Base-by-base conservation (phyloP, 768 basidiomycete genomes). In the Pholiota conissans region DNA sequence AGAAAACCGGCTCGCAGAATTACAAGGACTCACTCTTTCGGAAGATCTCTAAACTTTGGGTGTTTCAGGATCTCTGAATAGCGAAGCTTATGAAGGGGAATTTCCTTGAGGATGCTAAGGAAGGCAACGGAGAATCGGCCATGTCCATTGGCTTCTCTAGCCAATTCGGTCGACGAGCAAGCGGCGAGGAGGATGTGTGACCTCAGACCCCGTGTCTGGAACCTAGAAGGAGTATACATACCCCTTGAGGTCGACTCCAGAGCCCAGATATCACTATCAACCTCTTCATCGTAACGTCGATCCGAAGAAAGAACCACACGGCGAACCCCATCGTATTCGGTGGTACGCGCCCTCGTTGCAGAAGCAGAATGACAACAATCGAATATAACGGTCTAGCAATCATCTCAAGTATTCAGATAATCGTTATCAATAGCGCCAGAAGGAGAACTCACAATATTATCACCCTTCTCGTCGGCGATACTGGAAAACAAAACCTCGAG, bases 401-500 rank as follows among this genome's bases (percentile, higher is more conserved):
- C 27, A 13, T 16, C 27, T 39, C n/a, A 39, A n/a, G n/a, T n/a
- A 16, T 39, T 1, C 18, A 16, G 8, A 11, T 14, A 39, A 39
- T 39, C 20, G 2, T 39, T 39, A n/a, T 39, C 2, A 10, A 14
- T 35, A 16, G 5, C 5, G 34, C 34, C n/a, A 18, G 5, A 39
- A 4, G 16, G 16, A 51, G n/a, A 4, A 50, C 55, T 54, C 18
- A 59, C 55, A 22, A 87, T 80, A 59, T 86, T 86, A 65, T 86
- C 74, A 14, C 85, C 85, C 59, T 86, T 87, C 14, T 68, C 70
- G 14, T 69, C 66, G 26, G 74, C 70, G 32, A 87, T 78, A 51
- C 81, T 79, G 48, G 60, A 56, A 72, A 86, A 79, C 20, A 52
- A 16, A n/a, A 26, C 10, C 71, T 39, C 50, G 9, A 52, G 18